Evolutionary conservation across 306 rosid species (phyloP).

Genomic region (Macrotyloma uniflorum): DNA sequence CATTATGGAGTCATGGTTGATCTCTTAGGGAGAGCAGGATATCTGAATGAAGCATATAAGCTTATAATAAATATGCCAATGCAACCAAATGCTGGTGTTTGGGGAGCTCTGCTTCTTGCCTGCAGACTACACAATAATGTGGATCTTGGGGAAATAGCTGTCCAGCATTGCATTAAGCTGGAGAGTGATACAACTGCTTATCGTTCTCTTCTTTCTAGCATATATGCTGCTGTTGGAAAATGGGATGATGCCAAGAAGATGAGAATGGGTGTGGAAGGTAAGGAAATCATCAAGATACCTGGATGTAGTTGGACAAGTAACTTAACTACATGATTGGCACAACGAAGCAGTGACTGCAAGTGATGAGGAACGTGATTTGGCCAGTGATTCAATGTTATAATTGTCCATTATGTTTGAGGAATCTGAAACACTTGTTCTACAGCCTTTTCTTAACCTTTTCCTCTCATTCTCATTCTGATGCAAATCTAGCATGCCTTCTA

Average conservation of each 20-base stretch:
- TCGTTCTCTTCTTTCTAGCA: conserved; percentile 59
- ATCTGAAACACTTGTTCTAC: conserved; percentile 47
- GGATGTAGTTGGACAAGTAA: conserved; percentile 66
- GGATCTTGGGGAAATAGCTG: conserved; percentile 67
- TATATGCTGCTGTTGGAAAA: conserved; percentile 60
- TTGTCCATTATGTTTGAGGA: conserved; percentile 55
- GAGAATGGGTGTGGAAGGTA: conserved; percentile 45
- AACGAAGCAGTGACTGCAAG: conserved; percentile 41
- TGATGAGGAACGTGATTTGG: conserved; percentile 44
- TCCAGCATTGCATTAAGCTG: conserved; percentile 63
- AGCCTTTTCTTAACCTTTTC: background rate
- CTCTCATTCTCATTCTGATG: background rate
- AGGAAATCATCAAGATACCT: conserved; percentile 52
- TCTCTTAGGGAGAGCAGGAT: conserved; percentile 73
- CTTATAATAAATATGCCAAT: conserved; percentile 67
- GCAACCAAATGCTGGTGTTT: conserved; percentile 62
- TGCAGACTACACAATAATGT: conserved; percentile 59
- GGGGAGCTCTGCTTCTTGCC: conserved; percentile 83
- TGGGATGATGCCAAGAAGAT: conserved; percentile 62
- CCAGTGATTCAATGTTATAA: conserved; percentile 49
- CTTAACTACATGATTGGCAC: conserved; percentile 13
- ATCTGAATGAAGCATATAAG: conserved; percentile 59
- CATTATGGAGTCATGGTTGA: conserved; percentile 75
- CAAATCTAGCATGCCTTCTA: background rate
- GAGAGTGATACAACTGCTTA: conserved; percentile 59